phyloP scores from a whole-genome alignment of 805 yeast species.

The Metschnikowia similis region DNA sequence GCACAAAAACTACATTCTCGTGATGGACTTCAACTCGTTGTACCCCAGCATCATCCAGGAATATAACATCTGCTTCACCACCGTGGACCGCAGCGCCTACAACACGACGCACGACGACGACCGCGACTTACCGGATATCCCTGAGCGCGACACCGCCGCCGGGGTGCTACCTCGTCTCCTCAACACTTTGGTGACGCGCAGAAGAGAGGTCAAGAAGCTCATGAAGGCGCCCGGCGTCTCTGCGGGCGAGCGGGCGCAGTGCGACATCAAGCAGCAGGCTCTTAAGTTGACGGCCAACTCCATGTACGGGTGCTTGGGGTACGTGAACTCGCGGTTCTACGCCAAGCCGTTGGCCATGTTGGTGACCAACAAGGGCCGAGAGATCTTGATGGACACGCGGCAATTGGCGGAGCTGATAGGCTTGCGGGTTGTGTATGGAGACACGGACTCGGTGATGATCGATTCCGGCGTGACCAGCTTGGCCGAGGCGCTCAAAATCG shows the following conservation, averaged over 20 bases:
- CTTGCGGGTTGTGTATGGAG: conserved; percentile 90
- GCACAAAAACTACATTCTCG: conserved; percentile 82
- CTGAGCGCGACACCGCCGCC: conserved; percentile 50
- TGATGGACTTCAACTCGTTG: conserved; percentile 97
- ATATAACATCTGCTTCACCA: conserved; percentile 93
- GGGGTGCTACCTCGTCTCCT: conserved; percentile 88
- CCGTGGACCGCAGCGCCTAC: conserved; percentile 67
- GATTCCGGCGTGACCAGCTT: conserved; percentile 74
- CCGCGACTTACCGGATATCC: conserved; percentile 63
- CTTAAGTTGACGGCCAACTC: conserved; percentile 96
- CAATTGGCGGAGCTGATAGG: conserved; percentile 85
- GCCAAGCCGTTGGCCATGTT: conserved; percentile 95
- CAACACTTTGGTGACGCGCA: conserved; percentile 80
- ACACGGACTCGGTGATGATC: conserved; percentile 98
- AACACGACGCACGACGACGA: conserved; percentile 45
- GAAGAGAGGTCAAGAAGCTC: conserved; percentile 85
- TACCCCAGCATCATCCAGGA: conserved; percentile 98
- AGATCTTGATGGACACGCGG: conserved; percentile 87
- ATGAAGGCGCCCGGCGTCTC: conserved; percentile 71
- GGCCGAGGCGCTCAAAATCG: conserved; percentile 74
- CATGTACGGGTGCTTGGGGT: conserved; percentile 99
- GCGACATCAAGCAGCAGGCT: conserved; percentile 94
- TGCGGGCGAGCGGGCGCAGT: conserved; percentile 67
- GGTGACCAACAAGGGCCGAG: conserved; percentile 93
- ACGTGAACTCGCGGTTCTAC: conserved; percentile 83